Percentiles rank a stretch among this genome's conserved stretches.
These are phyloP conservation scores for Camellia granthamiana DNA, from an alignment of 148 eudicot species.

Conservation along the genomic window DNA sequence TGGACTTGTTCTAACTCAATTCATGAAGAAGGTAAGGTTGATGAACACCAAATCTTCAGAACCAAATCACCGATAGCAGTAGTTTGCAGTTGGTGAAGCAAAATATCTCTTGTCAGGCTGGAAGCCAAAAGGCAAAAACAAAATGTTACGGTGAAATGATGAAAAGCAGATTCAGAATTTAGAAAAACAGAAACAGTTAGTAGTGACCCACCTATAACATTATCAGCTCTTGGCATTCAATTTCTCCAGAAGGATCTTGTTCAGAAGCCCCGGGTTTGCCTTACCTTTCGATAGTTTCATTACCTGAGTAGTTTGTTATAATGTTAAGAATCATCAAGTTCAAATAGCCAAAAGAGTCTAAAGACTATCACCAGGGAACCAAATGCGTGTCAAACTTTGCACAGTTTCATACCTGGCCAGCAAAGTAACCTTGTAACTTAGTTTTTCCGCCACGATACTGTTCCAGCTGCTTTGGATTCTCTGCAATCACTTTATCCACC, in stretches of 20 bases:
- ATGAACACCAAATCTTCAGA: background rate
- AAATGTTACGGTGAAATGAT: background rate
- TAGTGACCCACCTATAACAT: background rate
- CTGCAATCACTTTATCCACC: conserved; percentile 66
- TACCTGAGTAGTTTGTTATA: conserved; percentile 34
- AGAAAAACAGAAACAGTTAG: background rate
- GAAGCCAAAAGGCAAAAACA: background rate
- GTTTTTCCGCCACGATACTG: conserved; percentile 91
- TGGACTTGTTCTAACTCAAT: background rate
- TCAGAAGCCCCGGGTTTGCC: conserved; percentile 86
- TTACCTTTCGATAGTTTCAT: conserved; percentile 97
- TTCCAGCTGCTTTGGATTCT: conserved; percentile 82
- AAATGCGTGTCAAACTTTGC: background rate
- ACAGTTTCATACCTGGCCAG: conserved; percentile 66
- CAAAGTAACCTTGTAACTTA: conserved; percentile 86
- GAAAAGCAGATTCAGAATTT: background rate
- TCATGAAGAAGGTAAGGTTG: background rate
- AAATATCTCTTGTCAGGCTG: background rate
- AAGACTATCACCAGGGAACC: background rate
- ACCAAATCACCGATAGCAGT: background rate
- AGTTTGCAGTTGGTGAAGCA: conserved; percentile 4
- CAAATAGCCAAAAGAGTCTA: background rate
- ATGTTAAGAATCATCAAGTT: background rate
- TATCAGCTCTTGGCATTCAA: conserved; percentile 57
- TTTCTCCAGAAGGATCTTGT: conserved; percentile 82